Evolutionary conservation across 2,329 filamentous ascomycete species (phyloP).

Genomic region (Hawksworthiomyces lignivorus): DNA sequence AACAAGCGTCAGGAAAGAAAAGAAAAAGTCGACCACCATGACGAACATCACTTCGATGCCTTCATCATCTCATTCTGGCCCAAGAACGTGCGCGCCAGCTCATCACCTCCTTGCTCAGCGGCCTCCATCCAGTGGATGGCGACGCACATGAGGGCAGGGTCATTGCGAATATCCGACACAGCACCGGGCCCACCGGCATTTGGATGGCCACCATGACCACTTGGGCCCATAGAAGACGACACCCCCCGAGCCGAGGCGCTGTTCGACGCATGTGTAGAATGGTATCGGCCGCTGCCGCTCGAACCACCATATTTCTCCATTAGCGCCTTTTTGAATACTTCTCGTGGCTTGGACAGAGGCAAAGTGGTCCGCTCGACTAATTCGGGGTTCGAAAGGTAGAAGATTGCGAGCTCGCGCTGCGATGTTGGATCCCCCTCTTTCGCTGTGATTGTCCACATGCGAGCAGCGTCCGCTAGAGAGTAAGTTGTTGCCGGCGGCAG

Average conservation of each 20-base stretch:
- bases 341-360: constrained; percentile 73
- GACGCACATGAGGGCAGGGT: constrained; percentile 85
- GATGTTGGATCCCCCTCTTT: constrained; percentile 85
- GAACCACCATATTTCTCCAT: constrained; percentile 55
- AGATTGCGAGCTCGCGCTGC: constrained; percentile 85
- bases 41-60: not conserved
- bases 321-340: constrained; percentile 84
- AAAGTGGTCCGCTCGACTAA: constrained; percentile 72
- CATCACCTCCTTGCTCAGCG: constrained; percentile 77
- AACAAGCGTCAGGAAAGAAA: not conserved
- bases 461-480: constrained; percentile 71
- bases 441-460: constrained; percentile 87
- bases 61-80: constrained; percentile 44
- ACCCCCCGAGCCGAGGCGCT: constrained; percentile 5
- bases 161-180: constrained; percentile 54
- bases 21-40: not conserved
- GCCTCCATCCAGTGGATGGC: constrained; percentile 97
- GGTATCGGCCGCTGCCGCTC: constrained; percentile 18
- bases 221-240: constrained; percentile 15
- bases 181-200: constrained; percentile 12
- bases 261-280: constrained; percentile 3
- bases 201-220: not conserved
- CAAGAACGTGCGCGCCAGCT: constrained; percentile 74
- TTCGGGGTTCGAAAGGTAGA: constrained; percentile 89
- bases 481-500: constrained; percentile 49